Evolutionary conservation across 2,329 filamentous ascomycete genomes (phyloP), one percentile per base, ranked within the genome.

Genomic region (Arthrocladium fulminans): DNA sequence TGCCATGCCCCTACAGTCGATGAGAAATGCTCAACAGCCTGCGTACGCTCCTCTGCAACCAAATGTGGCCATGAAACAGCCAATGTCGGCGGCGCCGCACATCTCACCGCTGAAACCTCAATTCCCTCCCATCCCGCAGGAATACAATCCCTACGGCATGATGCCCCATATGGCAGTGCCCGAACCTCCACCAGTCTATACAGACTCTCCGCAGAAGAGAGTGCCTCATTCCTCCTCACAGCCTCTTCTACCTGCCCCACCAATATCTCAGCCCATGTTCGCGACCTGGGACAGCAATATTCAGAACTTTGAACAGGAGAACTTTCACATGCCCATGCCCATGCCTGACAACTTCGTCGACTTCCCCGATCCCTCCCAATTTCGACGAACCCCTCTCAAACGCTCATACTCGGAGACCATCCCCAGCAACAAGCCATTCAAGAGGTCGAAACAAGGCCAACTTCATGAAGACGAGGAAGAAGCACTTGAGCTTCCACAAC

Each of bases 391-490:
- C 8, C 61, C 67, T 1, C 58, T 69, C 54, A 81, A 79, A 63
- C 80, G 86, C 57, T 71, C 74, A 6, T 70, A 89, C 37, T 75
- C 85, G 65, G 87, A 94, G 45, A 78, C 85, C 3, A 80, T 83
- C 3, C 80, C 83, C 1, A 79, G 86, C 57, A 82, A 82, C 58
- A 74, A 83, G 54, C 69, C 76, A 1, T 63, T 67, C 41, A 94
- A 94, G 72, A 88, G 84, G 67, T 66, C 72, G 40, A 87, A 81
- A 63, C 61, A 72, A 32, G 20, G 15, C 20, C 13, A 15, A 5
- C 32, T 44, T 25, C 41, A 44, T n/a, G 80, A 84, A 45, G 56
- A 54, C 25, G 76, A 80, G 53, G 66, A 57, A 52, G 60, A 48
- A 3, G 51, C 65, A 25, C 67, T 73, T 50, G 66, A 74, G 20